Conservation (phyloP, 495 filamentous ascomycete genomes). For the Trichoderma orchidacearum region DNA sequence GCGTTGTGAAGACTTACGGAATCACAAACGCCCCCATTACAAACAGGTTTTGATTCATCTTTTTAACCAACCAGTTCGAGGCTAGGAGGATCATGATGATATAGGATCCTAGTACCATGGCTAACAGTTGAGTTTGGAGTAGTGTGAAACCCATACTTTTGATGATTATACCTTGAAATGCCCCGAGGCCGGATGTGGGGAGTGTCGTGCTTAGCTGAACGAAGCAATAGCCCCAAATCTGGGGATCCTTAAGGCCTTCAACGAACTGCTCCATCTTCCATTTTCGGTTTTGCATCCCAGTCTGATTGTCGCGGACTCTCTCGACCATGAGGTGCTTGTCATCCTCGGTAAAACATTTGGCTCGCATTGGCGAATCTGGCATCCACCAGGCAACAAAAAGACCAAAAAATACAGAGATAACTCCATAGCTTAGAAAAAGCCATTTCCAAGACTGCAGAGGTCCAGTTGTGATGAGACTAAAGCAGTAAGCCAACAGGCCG, state of each 20-base stretch:
- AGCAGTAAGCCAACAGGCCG: slow-evolving; percentile 41
- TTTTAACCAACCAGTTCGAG: slow-evolving; percentile 51
- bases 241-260: slow-evolving; percentile 35
- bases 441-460: slow-evolving; percentile 39
- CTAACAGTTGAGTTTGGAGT: slow-evolving; percentile 41
- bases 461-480: slow-evolving; percentile 31
- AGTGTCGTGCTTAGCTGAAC: slow-evolving; percentile 55
- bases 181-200: slow-evolving; percentile 51
- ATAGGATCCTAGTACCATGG: slow-evolving; percentile 59
- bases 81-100: slow-evolving; percentile 53
- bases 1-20: slow-evolving; percentile 31
- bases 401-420: slow-evolving; percentile 42
- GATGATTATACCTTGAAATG: slow-evolving; percentile 52
- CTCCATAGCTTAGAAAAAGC: slow-evolving; percentile 37
- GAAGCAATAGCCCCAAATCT: slow-evolving; percentile 31
- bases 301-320: slow-evolving; percentile 45
- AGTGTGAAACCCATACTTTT: slow-evolving; percentile 32
- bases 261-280: slow-evolving; percentile 29
- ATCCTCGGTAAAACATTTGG: slow-evolving; percentile 40
- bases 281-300: slow-evolving; percentile 51
- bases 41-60: slow-evolving; percentile 46
- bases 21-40: slow-evolving; percentile 50
- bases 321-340: slow-evolving; percentile 46
- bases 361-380: slow-evolving; percentile 49
- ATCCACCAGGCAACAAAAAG: slow-evolving; percentile 45